Evolutionary conservation across 805 yeast species (phyloP).

Genomic region (Aciculoconidium aculeatum): DNA sequence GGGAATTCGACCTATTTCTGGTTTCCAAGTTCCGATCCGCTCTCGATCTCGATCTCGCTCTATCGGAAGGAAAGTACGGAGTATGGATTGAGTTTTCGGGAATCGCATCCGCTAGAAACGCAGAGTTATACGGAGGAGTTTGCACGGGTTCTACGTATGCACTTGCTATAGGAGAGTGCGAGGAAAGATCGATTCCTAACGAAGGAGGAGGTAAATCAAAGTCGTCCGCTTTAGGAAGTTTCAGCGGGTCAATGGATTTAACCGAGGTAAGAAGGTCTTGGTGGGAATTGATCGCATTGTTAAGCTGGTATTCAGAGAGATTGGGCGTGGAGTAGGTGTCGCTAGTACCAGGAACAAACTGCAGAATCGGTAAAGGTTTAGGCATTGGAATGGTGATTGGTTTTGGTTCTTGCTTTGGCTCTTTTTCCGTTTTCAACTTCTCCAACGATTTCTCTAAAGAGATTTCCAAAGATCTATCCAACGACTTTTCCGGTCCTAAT

Average conservation of each 20-base stretch:
- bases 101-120: too few relatives aligned
- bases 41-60: slow-evolving; percentile 10
- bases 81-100: slow-evolving; percentile 18
- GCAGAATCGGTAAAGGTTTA: slow-evolving; percentile 1
- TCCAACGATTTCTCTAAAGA: too few relatives aligned
- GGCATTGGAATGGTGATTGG: neutral
- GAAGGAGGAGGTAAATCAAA: too few relatives aligned
- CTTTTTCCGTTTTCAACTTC: too few relatives aligned
- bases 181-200: slow-evolving; percentile 2
- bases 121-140: too few relatives aligned
- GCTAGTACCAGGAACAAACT: slow-evolving; percentile 10
- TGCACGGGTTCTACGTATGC: too few relatives aligned
- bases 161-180: too few relatives aligned
- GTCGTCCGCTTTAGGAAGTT: too few relatives aligned
- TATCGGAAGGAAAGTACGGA: slow-evolving; percentile 29
- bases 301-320: slow-evolving; percentile 39
- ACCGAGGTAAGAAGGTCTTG: slow-evolving; percentile 29
- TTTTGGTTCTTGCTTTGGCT: too few relatives aligned
- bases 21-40: slow-evolving; percentile 8
- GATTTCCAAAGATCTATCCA: too few relatives aligned
- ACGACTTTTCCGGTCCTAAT: too few relatives aligned
- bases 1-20: slow-evolving; percentile 28
- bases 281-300: slow-evolving; percentile 33
- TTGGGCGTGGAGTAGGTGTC: slow-evolving; percentile 35
- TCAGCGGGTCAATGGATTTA: slow-evolving; percentile 31